Base-by-base conservation (phyloP, 2,329 filamentous ascomycete species). In the Cercospora sp. region DNA sequence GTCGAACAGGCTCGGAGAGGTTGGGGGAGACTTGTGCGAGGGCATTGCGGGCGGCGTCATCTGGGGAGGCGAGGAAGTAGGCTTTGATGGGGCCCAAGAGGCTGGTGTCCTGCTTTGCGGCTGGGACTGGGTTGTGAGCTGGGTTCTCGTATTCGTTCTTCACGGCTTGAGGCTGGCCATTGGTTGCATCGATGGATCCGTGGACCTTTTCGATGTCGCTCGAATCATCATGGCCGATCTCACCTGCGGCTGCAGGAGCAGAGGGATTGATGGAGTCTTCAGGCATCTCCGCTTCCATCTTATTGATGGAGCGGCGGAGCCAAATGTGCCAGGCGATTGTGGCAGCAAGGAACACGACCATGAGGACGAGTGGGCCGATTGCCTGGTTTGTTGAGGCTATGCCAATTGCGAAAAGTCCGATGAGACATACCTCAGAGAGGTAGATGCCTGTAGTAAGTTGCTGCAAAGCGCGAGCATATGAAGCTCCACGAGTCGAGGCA, bases 401-500 rank as follows among this genome's bases (percentile, higher is more conserved):
- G 2, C 78, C 77, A 48, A 82, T 81, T 26, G 79, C 81, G 70
- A 83, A 81, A 16, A 83, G 76, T 28, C 81, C 82, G 30, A 83
- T 81, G 2, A 84, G 75, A 66, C 82, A 84, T 30, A 80, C 69
- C 66, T 83, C 80, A 12, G 80, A 79, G 2, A 84, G 74, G 69
- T 83, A 84, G 39, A 83, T 77, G 51, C 82, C 82, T 12, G 78
- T 78, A 20, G 79, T 79, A 18, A 84, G 75, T 60, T 84, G 82
- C 60, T 80, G 77, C 23, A 84, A 66, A 0, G 82, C 82, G 30
- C 79, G 79, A 39, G 78, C 76, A 68, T 83, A 83, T 1, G 79
- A 78, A 3, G 74, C 75, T 8, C 82, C 82, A 64, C 79, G 78
- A 42, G 82, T 83, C 63, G 83, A 81, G 26, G 83, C 76, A 45